Base-by-base conservation (phyloP, 1,284 basidiomycete genomes). In the Microbotryomycetes sp. region DNA sequence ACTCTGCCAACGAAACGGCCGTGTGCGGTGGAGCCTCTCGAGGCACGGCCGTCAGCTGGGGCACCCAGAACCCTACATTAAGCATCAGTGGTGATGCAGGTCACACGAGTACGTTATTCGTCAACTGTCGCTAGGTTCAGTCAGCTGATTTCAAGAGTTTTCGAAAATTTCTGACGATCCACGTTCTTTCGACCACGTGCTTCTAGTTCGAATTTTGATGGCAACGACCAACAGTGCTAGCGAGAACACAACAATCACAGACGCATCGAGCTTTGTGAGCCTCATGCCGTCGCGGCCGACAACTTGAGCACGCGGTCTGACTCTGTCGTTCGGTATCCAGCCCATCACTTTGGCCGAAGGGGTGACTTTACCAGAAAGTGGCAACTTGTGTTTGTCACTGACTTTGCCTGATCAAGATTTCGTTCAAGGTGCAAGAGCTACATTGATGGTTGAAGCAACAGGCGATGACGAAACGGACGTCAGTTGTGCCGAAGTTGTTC, bases 341-440 rank as follows among this genome's bases (percentile, higher is more conserved):
- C 54, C 59, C 49, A 51, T 32, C 42, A 15, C 48, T 15, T 56
- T 65, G n/a, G 42, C 58, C 6, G 49, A 58, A 25, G 32, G 31
- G 26, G 60, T 54, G 5, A 45, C 59, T 28, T 59, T 65, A 30
- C 50, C 59, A 14, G 29, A 42, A 3, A 55, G 51, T 1, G 63
- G 63, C 30, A 62, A 62, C 32, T 55, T 65, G 25, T 65, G 63
- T 59, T 53, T 65, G n/a, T 58, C 57, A 22, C 19, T 62, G 26
- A 30, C 31, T 2, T 25, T 58, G 7, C 59, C 59, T 1, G 25
- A 26, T 2, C 16, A 47, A 25, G 14, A 25, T 28, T 42, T 58
- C 26, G 26, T 19, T 26, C 19, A 32, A 7, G 63, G 63, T 0
- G 26, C 54, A 3, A 32, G 30, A 4, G 59, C 54, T 6, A 61